Conservation (phyloP, 768 basidiomycete species). For the Panellus pusillus region DNA sequence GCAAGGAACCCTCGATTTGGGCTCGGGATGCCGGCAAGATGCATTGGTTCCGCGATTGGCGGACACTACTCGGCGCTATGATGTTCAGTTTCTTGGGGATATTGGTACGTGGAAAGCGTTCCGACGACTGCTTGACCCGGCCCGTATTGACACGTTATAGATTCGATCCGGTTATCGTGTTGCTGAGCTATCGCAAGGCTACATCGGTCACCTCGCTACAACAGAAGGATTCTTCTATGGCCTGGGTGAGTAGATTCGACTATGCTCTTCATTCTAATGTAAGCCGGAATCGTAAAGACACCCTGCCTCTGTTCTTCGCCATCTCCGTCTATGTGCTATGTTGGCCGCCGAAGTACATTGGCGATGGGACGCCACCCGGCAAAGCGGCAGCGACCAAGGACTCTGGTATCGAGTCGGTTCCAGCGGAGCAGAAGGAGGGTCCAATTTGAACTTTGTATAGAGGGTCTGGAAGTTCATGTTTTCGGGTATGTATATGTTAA, state of each 20-base stretch:
- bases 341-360: constrained; percentile 66
- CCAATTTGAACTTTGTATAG: too few species aligned
- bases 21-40: constrained; percentile 32
- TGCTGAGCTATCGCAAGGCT: constrained; percentile 66
- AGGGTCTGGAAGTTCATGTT: too few species aligned
- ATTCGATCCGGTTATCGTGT: constrained; percentile 64
- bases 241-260: too few species aligned
- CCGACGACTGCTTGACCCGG: not conserved
- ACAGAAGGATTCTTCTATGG: constrained; percentile 66
- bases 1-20: constrained; percentile 42
- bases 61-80: constrained; percentile 50
- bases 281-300: constrained; percentile 31
- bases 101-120: constrained; percentile 41
- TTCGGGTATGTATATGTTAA: too few species aligned
- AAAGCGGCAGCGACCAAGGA: constrained; percentile 1
- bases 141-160: constrained; percentile 27
- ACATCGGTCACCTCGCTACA: constrained; percentile 51
- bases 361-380: constrained; percentile 5
- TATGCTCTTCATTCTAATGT: too few species aligned
- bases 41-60: constrained; percentile 59
- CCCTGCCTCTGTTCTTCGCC: constrained; percentile 64
- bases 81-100: constrained; percentile 61
- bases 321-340: constrained; percentile 54
- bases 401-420: constrained; percentile 9
- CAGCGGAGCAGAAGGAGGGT: too few species aligned